A percentile compares a stretch with the other conserved stretches of the same genome.
Conservation (phyloP, 345 rosid genomes). For the Rhodamnia rubescens region DNA sequence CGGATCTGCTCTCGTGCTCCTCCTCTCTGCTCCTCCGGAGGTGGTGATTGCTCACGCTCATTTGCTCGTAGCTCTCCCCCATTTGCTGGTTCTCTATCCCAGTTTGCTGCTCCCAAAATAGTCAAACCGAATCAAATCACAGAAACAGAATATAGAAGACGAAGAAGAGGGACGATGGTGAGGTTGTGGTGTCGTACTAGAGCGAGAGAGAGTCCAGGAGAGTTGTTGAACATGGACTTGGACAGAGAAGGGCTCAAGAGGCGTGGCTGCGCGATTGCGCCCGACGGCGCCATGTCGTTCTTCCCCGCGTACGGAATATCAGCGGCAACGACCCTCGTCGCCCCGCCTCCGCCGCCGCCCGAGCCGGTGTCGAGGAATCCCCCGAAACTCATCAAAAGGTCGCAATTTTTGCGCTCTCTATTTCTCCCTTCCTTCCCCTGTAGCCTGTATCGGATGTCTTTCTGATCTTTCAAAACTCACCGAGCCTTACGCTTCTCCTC, state of each 20-base stretch:
- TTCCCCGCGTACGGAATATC: neutral
- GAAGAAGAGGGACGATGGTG: neutral
- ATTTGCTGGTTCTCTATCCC: conserved; percentile 22
- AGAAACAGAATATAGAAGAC: neutral
- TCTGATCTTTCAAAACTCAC: neutral
- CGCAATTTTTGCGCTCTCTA: neutral
- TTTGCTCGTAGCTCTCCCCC: conserved; percentile 21
- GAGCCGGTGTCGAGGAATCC: conserved; percentile 42
- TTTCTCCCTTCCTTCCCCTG: neutral
- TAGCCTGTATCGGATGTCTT: neutral
- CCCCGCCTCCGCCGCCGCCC: neutral
- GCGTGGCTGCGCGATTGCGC: conserved; percentile 45
- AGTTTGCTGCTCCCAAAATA: conserved; percentile 22
- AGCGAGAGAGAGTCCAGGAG: conserved; percentile 80
- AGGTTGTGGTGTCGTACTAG: conserved; percentile 22
- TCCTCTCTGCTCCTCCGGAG: conserved; percentile 43
- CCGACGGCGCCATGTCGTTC: conserved; percentile 30
- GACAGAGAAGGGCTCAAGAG: conserved; percentile 34
- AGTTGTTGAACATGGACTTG: conserved; percentile 47
- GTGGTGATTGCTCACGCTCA: conserved; percentile 4
- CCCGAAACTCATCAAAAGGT: conserved; percentile 60
- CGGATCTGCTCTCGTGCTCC: conserved; percentile 90
- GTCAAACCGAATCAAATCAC: neutral
- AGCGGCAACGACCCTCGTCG: neutral
- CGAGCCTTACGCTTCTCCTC: neutral